phyloP scores from a whole-genome alignment of 805 yeast species.

The Candida palmyrensis region DNA sequence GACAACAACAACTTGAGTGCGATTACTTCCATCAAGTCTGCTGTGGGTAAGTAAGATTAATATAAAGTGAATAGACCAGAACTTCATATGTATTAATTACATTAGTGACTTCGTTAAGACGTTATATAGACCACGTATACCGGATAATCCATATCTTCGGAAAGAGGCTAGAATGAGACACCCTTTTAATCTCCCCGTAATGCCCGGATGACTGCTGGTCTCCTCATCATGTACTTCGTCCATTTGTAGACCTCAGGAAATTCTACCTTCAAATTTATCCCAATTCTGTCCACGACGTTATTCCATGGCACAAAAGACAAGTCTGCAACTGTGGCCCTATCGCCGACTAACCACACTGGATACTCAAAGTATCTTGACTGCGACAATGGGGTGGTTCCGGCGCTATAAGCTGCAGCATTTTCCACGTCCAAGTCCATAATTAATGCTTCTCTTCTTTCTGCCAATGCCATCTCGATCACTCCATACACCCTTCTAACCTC shows the following conservation, averaged over 20 bases:
- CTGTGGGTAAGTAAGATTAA: slow-evolving; percentile 21
- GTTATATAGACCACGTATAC: too few species aligned
- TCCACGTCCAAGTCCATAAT: slow-evolving; percentile 86
- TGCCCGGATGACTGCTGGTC: slow-evolving; percentile 88
- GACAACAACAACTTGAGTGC: slow-evolving; percentile 18
- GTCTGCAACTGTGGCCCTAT: slow-evolving; percentile 76
- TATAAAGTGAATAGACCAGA: too few species aligned
- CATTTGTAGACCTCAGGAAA: slow-evolving; percentile 95
- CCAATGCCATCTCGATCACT: slow-evolving; percentile 90
- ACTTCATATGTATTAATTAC: background rate
- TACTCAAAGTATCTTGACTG: slow-evolving; percentile 85
- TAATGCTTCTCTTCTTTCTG: slow-evolving; percentile 85
- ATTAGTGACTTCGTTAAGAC: background rate
- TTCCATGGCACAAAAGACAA: slow-evolving; percentile 95
- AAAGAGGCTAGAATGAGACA: background rate
- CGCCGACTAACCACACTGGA: slow-evolving; percentile 95
- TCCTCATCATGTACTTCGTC: slow-evolving; percentile 93
- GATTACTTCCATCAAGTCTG: slow-evolving; percentile 25
- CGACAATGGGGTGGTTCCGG: slow-evolving; percentile 83
- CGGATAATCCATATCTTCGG: too few species aligned
- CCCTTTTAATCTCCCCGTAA: slow-evolving; percentile 55
- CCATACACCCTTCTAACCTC: slow-evolving; percentile 93
- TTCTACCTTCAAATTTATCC: slow-evolving; percentile 79
- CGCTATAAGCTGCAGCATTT: slow-evolving; percentile 80
- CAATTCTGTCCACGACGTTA: slow-evolving; percentile 89